Evolutionary conservation across 306 rosid species (phyloP), one percentile per base, ranked within the genome.

Genomic region (Trichosanthes cucumerina): DNA sequence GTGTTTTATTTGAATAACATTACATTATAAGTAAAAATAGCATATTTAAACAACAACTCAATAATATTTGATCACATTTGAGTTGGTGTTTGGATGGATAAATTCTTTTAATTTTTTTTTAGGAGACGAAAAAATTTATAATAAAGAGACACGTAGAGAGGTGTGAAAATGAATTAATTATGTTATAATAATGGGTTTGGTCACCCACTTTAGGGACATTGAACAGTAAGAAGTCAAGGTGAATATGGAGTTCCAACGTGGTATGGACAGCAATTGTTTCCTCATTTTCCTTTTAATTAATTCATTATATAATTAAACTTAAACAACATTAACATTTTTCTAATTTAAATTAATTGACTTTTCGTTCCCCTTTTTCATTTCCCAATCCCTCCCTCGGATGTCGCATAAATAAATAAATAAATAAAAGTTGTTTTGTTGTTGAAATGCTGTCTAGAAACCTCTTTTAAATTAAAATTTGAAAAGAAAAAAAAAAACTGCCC

Each of bases 231-330:
- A 73, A 73, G 78, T 73, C 78, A 73, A 73, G 18, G 38, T 47
- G 60, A 50, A 50, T 16, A 31, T 49, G 78, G 46, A 49, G 78
- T 73, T 73, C 46, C 78, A 73, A 50, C 78, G 78, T 73, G 78
- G 78, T 16, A 16, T 28, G 18, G 16, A 73, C 78, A 73, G 78
- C 41, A 65, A 36, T 38, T 36, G 49, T 65, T 65, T 34, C 26
- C 46, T 13, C 78, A 1, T 3, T 43, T 43, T 39, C 28, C 6
- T 6, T 11, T 68, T 38, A 64, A 60, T 60, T 66, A 18, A 34
- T 65, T 19, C 15, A 18, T 36, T 38, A 19, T 64, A 64, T 34
- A 31, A 4, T 65, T 28, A 28, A 28, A 34, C 19, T 66, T 66
- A 38, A 68, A 19, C 31, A 39, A n/a, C 26, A 24, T 34, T 63